Percentiles rank a stretch among this genome's conserved stretches.
phyloP scores from a whole-genome alignment of 2,329 filamentous ascomycete species.

The Akanthomyces uredinophilus region DNA sequence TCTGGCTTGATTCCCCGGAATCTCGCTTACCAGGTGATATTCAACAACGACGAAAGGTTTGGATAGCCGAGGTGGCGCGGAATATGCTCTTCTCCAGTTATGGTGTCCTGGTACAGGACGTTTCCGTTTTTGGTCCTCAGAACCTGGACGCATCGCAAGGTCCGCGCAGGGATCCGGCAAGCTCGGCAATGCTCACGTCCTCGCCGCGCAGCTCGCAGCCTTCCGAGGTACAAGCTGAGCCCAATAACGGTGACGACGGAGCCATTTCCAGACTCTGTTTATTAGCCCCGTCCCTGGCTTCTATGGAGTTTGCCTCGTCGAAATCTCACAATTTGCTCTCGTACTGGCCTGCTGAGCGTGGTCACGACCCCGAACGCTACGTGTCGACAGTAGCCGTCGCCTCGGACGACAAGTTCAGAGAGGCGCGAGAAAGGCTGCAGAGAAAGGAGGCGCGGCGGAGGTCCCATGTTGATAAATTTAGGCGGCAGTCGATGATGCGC shows the following conservation, averaged over 20 bases:
- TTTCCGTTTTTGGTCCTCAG: slow-evolving; percentile 24
- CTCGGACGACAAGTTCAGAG: slow-evolving; percentile 31
- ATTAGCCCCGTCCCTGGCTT: slow-evolving; percentile 27
- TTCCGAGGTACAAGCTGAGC: not conserved
- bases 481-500: slow-evolving; percentile 25
- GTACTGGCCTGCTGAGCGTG: slow-evolving; percentile 36
- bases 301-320: slow-evolving; percentile 23
- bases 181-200: slow-evolving; percentile 13
- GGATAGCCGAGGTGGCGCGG: slow-evolving; percentile 29
- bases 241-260: slow-evolving; percentile 19
- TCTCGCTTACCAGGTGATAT: slow-evolving; percentile 22
- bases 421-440: slow-evolving; percentile 29
- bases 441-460: slow-evolving; percentile 30
- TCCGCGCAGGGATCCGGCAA: slow-evolving; percentile 8
- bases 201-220: slow-evolving; percentile 1
- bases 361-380: slow-evolving; percentile 31
- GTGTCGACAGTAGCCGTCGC: slow-evolving; percentile 34
- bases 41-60: slow-evolving; percentile 22
- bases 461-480: slow-evolving; percentile 31
- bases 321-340: slow-evolving; percentile 29
- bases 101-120: slow-evolving; percentile 31
- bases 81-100: slow-evolving; percentile 32
- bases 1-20: slow-evolving; percentile 29
- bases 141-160: slow-evolving; percentile 11
- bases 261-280: slow-evolving; percentile 32